Conservation (phyloP, 2,329 filamentous ascomycete species). For the Waltergamsia citrina region DNA sequence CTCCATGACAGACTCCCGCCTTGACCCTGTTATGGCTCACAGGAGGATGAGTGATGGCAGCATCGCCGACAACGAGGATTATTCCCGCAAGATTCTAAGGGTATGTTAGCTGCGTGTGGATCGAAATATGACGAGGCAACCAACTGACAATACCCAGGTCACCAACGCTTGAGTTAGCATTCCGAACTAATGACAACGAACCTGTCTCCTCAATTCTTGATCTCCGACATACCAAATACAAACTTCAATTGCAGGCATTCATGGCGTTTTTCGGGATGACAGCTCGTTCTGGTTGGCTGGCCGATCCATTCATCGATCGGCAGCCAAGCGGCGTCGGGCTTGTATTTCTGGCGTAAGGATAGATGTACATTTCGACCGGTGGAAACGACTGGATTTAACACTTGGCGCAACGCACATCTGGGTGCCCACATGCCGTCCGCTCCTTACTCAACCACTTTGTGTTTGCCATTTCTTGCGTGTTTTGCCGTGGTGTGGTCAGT, state of each 20-base stretch:
- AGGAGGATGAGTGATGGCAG: slow-evolving; percentile 86
- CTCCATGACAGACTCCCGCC: slow-evolving; percentile 72
- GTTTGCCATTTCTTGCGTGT: not conserved
- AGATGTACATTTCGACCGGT: slow-evolving; percentile 12
- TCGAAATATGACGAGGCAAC: not conserved
- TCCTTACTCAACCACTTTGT: slow-evolving; percentile 18
- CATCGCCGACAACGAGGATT: slow-evolving; percentile 95
- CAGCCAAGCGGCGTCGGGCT: slow-evolving; percentile 26
- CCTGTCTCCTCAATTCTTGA: slow-evolving; percentile 22
- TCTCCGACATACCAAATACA: too few species aligned
- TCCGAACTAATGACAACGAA: slow-evolving; percentile 13
- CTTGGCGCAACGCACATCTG: slow-evolving; percentile 11
- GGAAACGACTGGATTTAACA: slow-evolving; percentile 9
- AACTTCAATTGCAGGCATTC: slow-evolving; percentile 21
- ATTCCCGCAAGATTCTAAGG: slow-evolving; percentile 90
- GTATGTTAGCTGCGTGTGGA: slow-evolving; percentile 38
- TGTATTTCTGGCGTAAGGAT: slow-evolving; percentile 25
- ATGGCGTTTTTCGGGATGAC: slow-evolving; percentile 31
- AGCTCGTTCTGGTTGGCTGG: slow-evolving; percentile 25
- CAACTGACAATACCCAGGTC: slow-evolving; percentile 28
- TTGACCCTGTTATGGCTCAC: slow-evolving; percentile 79
- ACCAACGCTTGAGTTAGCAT: slow-evolving; percentile 44
- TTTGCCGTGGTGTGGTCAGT: not conserved
- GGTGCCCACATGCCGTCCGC: slow-evolving; percentile 26
- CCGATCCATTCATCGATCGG: slow-evolving; percentile 15